Conservation (phyloP, 225 moss, liverwort and hornwort genomes). For the Anthoceros angustus region DNA sequence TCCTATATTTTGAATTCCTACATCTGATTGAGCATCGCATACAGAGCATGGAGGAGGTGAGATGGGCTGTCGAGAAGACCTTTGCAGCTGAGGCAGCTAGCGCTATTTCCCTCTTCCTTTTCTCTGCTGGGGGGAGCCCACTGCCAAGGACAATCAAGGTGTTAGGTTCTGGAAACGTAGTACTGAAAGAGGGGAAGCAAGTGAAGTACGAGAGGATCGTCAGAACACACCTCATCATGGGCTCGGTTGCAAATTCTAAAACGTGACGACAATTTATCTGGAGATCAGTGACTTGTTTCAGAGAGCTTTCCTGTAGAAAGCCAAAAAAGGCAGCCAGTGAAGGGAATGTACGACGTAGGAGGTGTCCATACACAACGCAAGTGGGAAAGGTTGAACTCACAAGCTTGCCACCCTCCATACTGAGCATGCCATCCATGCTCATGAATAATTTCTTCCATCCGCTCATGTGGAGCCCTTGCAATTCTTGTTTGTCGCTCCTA, state of each 20-base stretch:
- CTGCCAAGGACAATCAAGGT: slow-evolving; percentile 4
- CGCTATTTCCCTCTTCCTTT: slow-evolving; percentile 13
- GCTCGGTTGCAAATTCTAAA: background rate
- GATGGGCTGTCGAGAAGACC: slow-evolving; percentile 17
- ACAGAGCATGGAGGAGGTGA: slow-evolving; percentile 2
- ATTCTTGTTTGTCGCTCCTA: background rate
- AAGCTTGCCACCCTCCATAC: slow-evolving; percentile 25
- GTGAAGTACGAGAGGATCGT: background rate
- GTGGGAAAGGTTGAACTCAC: slow-evolving; percentile 10
- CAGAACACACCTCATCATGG: background rate
- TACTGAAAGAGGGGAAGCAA: background rate
- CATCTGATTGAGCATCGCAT: too few species aligned
- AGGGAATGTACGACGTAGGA: background rate
- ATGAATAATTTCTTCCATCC: slow-evolving; percentile 22
- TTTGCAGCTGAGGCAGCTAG: slow-evolving; percentile 20
- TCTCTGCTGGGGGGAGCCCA: slow-evolving; percentile 10
- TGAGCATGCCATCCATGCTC: slow-evolving; percentile 31
- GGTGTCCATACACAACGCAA: background rate
- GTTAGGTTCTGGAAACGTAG: background rate
- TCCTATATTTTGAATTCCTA: too few species aligned
- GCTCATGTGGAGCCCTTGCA: slow-evolving; percentile 6
- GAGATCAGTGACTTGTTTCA: background rate
- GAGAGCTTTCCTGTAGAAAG: background rate
- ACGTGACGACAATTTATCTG: background rate
- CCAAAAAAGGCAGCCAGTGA: background rate